Conservation (phyloP, 2,329 filamentous ascomycete genomes). For the Clonostachys rhizophaga region DNA sequence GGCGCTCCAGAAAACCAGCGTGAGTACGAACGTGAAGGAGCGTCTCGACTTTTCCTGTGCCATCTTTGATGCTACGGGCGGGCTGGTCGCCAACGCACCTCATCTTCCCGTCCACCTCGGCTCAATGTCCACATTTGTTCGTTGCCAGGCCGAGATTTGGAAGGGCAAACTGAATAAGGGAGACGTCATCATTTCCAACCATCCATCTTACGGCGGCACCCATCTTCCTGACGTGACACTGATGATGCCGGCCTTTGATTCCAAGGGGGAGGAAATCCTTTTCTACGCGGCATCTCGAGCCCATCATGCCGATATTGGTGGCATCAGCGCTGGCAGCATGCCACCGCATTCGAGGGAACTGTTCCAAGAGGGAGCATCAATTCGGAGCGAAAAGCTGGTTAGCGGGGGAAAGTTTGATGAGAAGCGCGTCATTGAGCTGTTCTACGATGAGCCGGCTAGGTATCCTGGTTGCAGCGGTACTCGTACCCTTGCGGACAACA, state of each 20-base stretch:
- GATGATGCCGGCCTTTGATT: constrained; percentile 71
- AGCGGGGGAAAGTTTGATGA: constrained; percentile 76
- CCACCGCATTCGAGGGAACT: constrained; percentile 65
- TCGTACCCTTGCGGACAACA: constrained; percentile 72
- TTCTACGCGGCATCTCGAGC: constrained; percentile 80
- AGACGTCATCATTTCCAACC: constrained; percentile 79
- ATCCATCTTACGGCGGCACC: constrained; percentile 78
- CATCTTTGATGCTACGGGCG: constrained; percentile 71
- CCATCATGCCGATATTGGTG: constrained; percentile 82
- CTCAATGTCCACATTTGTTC: constrained; percentile 78
- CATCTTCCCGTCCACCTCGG: constrained; percentile 78
- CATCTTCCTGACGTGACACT: constrained; percentile 81
- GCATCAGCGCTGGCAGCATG: constrained; percentile 78
- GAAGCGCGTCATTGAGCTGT: constrained; percentile 65
- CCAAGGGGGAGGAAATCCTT: constrained; percentile 61
- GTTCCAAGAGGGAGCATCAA: constrained; percentile 59
- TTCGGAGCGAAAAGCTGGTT: constrained; percentile 65
- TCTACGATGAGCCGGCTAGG: constrained; percentile 69
- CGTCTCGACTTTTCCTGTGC: constrained; percentile 80
- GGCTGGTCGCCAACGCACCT: constrained; percentile 73
- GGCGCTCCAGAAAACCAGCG: constrained; percentile 74
- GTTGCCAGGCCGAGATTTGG: constrained; percentile 76
- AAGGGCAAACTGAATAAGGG: constrained; percentile 70
- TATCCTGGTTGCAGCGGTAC: constrained; percentile 76
- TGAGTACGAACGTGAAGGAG: constrained; percentile 80